Evolutionary conservation across 495 filamentous ascomycete genomes (phyloP), one percentile per base, ranked within the genome.

Genomic region (Trichocladium uniseriatum): DNA sequence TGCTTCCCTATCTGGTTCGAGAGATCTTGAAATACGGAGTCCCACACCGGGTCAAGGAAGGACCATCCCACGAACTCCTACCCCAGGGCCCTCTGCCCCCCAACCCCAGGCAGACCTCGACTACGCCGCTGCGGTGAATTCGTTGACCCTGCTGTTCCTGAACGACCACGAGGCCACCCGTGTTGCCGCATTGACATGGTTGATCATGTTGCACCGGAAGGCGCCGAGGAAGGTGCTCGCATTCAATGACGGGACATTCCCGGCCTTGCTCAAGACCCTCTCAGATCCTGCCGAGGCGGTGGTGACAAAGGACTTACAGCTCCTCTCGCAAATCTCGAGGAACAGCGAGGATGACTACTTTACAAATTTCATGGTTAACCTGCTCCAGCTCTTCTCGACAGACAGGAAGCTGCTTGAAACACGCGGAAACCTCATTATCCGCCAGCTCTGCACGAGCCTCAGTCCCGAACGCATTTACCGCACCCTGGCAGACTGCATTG

Each of bases 311-410:
- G 94, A 99, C 62, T 69, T 99, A 13, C 89, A 95, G 58, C 77
- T 99, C 13, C 77, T 99, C 13, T 95, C 90, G 5, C 91, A 99
- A 53, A 97, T 99, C 28, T 95, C 91, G 5, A 79, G 82, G 45
- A 94, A 95, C 52, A 97, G 91, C 68, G 92, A 95, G 58, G 94
- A 97, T 57, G 84, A 87, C 58, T 96, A 97, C 67, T 97, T 99
- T 62, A 83, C 87, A 1, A 91, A 88, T 11, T 99, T 99, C 61
- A 97, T 99, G 94, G 87, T 95, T 42, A 94, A 91, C 56, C 73
- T 99, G 3, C 73, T 99, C 10, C 91, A 96, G 57, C 78, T 99
- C 2, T 99, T 96, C 58, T 89, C 86, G 31, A 97, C 91, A 0
- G 94, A 99, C 64, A 75, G 94, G 21, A 82, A 86, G 52, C 70